Evolutionary conservation across 2,329 filamentous ascomycete genomes (phyloP), one percentile per base, ranked within the genome.

Genomic region (Ophiostoma novo-ulmi): DNA sequence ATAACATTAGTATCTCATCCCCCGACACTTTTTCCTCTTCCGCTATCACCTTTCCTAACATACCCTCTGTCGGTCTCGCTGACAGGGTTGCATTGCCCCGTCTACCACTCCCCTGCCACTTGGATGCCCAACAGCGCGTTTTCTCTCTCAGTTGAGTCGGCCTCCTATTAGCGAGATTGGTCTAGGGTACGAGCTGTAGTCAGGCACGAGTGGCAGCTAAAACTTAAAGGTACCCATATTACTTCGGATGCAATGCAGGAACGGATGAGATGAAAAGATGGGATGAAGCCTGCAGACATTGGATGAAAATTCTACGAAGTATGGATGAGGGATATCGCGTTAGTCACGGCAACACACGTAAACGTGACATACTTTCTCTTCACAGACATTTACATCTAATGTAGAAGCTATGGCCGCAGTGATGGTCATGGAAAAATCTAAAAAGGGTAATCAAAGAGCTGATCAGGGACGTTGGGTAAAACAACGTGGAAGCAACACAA

Each of bases 81-180:
- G n/a, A 58, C 52, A 58, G 52, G 52, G 52, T 58, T 58, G n/a
- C 20, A 58, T 58, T 26, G 52, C 52, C 52, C 52, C 52, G 52
- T 58, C 52, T 5, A 17, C 31, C 31, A 48, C 44, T 48, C 44
- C 41, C 44, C 44, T 48, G 44, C 44, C 44, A 48, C 44, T n/a
- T 48, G 44, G 44, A 48, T 20, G 44, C 17, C 52, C 52, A 58
- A 58, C 52, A 58, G 52, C 52, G 52, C 52, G 52, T 26, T 58
- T 58, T 26, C 22, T 58, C 52, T 10, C 52, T 58, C 44, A 48
- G 44, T 48, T 48, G 44, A 48, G 52, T 26, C 52, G 14, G 52
- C 22, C 52, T 58, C 48, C 48, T 55, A 55, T 55, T 55, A n/a
- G 48, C 48, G 48, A 44, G 14, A 55, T 55, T 55, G 48, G 48